Conservation (phyloP, 2,329 filamentous ascomycete species). For the Gnomoniopsis smithogilvyi region DNA sequence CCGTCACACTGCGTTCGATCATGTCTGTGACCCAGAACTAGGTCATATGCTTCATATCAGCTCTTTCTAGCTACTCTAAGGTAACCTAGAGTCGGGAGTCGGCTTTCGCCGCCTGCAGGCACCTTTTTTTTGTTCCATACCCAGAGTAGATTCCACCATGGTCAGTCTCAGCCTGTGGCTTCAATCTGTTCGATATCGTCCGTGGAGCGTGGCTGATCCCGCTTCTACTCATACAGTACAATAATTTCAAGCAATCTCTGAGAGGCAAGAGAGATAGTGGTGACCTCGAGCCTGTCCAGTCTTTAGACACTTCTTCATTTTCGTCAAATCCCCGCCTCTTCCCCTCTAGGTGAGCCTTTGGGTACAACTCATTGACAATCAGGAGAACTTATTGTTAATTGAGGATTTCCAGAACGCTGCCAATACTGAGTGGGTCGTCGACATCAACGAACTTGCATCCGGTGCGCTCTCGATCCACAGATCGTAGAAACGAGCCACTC, state of each 20-base stretch:
- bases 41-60: no score
- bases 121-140: no score
- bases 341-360: background rate
- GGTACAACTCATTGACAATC: background rate
- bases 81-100: no score
- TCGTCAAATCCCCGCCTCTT: background rate
- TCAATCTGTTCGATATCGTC: no score
- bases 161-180: no score
- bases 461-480: background rate
- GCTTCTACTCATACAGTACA: background rate
- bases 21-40: no score
- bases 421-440: background rate
- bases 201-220: no score
- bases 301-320: background rate
- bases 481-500: slow-evolving; percentile 14
- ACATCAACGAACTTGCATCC: background rate
- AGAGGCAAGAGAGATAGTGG: background rate
- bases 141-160: background rate
- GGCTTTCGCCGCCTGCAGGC: no score
- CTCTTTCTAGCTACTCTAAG: no score
- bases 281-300: background rate
- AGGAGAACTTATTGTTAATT: background rate
- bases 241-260: background rate
- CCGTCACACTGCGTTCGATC: no score
- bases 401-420: background rate